Evolutionary conservation across 208 protist species (phyloP), one percentile per base, ranked within the genome.

Genomic region (Perkinsela sp.): DNA sequence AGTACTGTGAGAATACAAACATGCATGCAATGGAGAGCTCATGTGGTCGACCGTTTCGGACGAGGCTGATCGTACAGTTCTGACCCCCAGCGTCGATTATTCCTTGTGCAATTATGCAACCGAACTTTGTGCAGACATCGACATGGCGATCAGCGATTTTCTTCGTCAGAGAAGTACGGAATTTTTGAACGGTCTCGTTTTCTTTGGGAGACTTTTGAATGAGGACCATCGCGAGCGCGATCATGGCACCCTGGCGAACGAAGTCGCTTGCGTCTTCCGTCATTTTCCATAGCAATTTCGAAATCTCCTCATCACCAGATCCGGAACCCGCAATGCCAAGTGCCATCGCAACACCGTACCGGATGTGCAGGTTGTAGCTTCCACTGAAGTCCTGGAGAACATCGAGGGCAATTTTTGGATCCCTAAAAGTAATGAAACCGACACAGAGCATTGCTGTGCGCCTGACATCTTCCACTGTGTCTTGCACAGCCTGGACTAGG

Each of bases 311-410:
- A 66, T 83, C 72, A 32, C 85, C 95, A 28, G 92, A 98, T 67
- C 93, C 96, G n/a, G 96, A 94, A 67, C 87, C 97, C 0, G 92
- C 74, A 31, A 99, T 89, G 48, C 93, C 97, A 1, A 99, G 80
- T 30, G 96, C 96, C 73, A 99, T 80, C 2, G 94, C 88, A 15
- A 96, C 91, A 66, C 92, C 92, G 77, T 96, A 96, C 68, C 96
- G 85, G 16, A 99, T 94, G 76, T 98, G 95, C 31, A 95, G 91
- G 75, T 98, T 99, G 83, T 98, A 98, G 76, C 81, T 92, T 74
- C 98, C 94, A 29, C 89, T 76, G 28, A 90, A 81, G 29, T 88
- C 77, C 67, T 78, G 77, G 2, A 79, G 78, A 31, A 93, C 75
- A 40, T 90, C 83, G 1, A 92, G 69, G 75, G 89, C 93, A 57